Evolutionary conservation across 2,329 filamentous ascomycete species (phyloP), one percentile per base, ranked within the genome.

Genomic region (Zasmidium citrigriseum): DNA sequence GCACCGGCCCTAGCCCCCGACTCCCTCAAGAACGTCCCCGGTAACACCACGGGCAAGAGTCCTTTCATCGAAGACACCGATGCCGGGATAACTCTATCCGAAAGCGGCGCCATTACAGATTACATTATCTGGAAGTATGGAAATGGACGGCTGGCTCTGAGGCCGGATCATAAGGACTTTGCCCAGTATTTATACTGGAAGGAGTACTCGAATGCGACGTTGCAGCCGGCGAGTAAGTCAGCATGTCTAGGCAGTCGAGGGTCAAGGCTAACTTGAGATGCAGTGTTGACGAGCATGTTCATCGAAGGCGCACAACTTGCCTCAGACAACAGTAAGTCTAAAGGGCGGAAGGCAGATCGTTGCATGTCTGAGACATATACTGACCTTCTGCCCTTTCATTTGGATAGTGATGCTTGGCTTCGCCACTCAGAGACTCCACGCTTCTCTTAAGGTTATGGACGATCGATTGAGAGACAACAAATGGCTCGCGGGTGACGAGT

Each of bases 121-220:
- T 89, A 88, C 74, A 82, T 89, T 64, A 75, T 82, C 59, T 71
- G 77, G 61, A 81, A 78, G 47, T 76, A 87, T 63, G 83, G 75
- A 24, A 65, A 70, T 7, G 83, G 84, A 2, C 72, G 69, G n/a
- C 73, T 88, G 0, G 75, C 78, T 7, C 60, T 85, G 0, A 44
- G 64, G 0, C 78, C 81, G 0, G 63, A 68, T 0, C 70, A 83
- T 53, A 68, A 76, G 10, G 75, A 78, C 29, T 89, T 84, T 60
- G 74, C 82, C 4, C 78, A 85, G 54, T 89, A 86, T 60, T 66
- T 89, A 0, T 87, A 84, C 75, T 89, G 84, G 84, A 82, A 84
- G 34, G 52, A 64, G 47, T 62, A 53, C 52, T 46, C 56, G 12
- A 73, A 77, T 18, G 72, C 67, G 4, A 73, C 67, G 4, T 52